phyloP scores from a whole-genome alignment of 2,329 filamentous ascomycete species.

The Teratosphaeria pseudoeucalypti region DNA sequence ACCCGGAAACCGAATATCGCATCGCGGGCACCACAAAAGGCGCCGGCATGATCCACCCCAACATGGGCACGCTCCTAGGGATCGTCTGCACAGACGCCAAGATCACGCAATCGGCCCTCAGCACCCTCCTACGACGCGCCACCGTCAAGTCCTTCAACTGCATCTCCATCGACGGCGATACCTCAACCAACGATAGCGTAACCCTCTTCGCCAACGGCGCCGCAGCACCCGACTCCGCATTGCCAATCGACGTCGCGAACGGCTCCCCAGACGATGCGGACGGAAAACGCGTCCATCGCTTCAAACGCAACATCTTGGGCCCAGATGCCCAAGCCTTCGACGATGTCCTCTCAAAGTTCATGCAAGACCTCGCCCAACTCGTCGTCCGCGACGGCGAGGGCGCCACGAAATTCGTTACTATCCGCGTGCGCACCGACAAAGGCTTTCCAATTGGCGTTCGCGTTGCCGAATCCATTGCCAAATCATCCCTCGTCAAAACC shows the following conservation, averaged over 20 bases:
- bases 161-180: constrained; percentile 95
- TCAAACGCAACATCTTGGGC: background rate
- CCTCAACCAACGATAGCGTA: constrained; percentile 93
- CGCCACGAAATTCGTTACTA: constrained; percentile 94
- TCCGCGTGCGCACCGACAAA: constrained; percentile 50
- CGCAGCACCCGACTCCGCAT: constrained; percentile 35
- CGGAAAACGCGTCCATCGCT: too few species aligned
- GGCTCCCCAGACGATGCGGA: too few species aligned
- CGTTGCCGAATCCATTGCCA: constrained; percentile 79
- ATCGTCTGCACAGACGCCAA: constrained; percentile 88
- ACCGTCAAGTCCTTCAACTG: constrained; percentile 86
- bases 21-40: constrained; percentile 96
- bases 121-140: constrained; percentile 59
- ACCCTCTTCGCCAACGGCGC: constrained; percentile 92
- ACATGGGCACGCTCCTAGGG: constrained; percentile 92
- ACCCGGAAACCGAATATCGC: constrained; percentile 62
- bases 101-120: constrained; percentile 56
- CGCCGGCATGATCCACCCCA: constrained; percentile 97
- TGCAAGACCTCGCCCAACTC: constrained; percentile 76
- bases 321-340: constrained; percentile 57
- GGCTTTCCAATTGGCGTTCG: constrained; percentile 48
- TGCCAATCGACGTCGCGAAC: background rate
- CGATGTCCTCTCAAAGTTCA: constrained; percentile 62
- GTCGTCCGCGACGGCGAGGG: constrained; percentile 95
- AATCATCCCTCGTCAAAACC: constrained; percentile 90